These are phyloP conservation scores for Dioszegia crocea DNA, from an alignment of 768 basidiomycete genomes.

Conservation along the genomic window DNA sequence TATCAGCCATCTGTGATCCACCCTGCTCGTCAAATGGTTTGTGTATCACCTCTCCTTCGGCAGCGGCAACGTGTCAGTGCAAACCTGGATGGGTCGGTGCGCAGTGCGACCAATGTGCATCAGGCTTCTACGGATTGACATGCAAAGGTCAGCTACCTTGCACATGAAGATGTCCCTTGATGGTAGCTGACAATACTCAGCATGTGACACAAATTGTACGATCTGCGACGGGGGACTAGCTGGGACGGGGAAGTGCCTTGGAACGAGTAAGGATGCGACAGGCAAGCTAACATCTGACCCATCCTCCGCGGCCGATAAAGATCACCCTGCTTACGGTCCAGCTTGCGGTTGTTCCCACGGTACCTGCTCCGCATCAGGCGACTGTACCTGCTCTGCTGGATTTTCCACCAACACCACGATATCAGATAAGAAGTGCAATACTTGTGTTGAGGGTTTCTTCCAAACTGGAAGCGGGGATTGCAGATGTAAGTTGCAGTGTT, in stretches of 20 bases:
- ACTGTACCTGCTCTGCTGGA: conserved; percentile 43
- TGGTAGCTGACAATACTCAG: too few species aligned
- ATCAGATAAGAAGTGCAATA: conserved; percentile 24
- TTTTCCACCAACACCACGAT: conserved; percentile 26
- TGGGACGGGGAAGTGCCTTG: conserved; percentile 42
- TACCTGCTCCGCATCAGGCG: conserved; percentile 29
- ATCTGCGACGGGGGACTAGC: conserved; percentile 40
- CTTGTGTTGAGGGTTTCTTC: conserved; percentile 38
- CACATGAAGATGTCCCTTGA: too few species aligned
- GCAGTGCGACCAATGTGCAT: conserved; percentile 33
- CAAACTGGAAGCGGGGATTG: conserved; percentile 29
- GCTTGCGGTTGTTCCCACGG: conserved; percentile 43
- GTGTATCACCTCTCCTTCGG: conserved; percentile 17
- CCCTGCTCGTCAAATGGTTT: conserved; percentile 35
- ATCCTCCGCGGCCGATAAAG: background rate
- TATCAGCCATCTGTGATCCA: conserved; percentile 30
- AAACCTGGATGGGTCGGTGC: conserved; percentile 39
- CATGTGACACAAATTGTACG: conserved; percentile 27
- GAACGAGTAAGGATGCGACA: conserved; percentile 22
- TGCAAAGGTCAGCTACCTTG: conserved; percentile 24
- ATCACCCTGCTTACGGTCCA: conserved; percentile 3
- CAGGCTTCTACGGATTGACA: conserved; percentile 30
- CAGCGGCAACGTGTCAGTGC: conserved; percentile 28
- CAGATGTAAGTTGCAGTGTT: conserved; percentile 20
- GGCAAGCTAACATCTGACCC: background rate